A percentile compares a stretch with the other conserved stretches of the same genome.
These are phyloP conservation scores for Yarrowia yakushimensis DNA, from an alignment of 805 yeast genomes.

Conservation along the genomic window DNA sequence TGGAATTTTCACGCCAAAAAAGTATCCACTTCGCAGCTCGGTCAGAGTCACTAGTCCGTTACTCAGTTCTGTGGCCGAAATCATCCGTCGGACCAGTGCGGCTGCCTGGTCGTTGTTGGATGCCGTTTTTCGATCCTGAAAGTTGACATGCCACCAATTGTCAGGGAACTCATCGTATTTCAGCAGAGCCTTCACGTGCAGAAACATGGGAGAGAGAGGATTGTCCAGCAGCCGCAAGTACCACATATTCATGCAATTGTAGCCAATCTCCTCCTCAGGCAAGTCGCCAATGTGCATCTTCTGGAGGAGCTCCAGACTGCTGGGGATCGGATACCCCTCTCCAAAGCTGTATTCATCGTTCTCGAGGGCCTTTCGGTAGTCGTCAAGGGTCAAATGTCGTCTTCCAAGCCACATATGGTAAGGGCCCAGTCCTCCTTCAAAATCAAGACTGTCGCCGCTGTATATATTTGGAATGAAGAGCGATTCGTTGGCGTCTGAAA, in stretches of 20 bases:
- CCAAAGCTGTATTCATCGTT: neutral
- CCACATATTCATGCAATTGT: constrained; percentile 14
- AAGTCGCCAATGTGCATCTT: neutral
- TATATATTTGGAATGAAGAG: neutral
- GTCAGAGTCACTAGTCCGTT: neutral
- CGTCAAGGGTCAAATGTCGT: neutral
- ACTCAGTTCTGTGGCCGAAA: neutral
- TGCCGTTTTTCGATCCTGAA: neutral
- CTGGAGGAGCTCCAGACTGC: neutral
- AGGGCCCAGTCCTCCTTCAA: neutral
- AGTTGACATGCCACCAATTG: neutral
- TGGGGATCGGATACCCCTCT: neutral
- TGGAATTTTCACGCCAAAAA: neutral
- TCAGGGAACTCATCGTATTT: constrained; percentile 7
- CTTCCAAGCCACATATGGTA: constrained; percentile 11
- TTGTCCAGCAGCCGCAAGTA: constrained; percentile 4
- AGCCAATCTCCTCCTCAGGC: neutral
- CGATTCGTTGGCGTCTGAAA: neutral
- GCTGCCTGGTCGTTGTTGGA: neutral
- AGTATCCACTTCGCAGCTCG: constrained; percentile 13
- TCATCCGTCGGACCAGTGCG: neutral
- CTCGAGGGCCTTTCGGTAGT: neutral
- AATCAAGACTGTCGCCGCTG: neutral
- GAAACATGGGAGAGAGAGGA: neutral
- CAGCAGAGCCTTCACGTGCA: neutral